Evolutionary conservation across 768 basidiomycete genomes (phyloP).

Genomic region (Thelephora ganbajun): DNA sequence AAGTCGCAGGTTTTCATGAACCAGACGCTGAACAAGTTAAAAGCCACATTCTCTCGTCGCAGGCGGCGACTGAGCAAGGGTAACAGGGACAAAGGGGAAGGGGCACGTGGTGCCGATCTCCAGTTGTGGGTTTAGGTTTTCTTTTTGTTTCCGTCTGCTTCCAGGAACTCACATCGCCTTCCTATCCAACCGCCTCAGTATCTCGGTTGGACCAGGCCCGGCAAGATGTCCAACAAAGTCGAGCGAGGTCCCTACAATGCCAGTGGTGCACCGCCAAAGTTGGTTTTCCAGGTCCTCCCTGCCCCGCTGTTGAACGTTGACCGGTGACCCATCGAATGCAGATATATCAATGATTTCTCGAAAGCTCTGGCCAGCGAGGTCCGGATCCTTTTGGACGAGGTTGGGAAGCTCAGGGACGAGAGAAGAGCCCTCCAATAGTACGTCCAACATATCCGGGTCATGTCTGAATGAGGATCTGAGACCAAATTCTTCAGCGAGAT

Average conservation of each 20-base stretch:
- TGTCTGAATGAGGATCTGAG: neutral
- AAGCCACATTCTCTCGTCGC: no score
- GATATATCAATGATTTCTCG: conserved; percentile 47
- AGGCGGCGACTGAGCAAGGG: no score
- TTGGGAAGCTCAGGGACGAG: conserved; percentile 47
- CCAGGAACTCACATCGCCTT: no score
- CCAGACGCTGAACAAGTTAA: no score
- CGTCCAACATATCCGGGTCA: conserved; percentile 10
- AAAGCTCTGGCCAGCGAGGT: conserved; percentile 49
- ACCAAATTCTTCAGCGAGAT: conserved; percentile 44
- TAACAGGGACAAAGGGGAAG: no score
- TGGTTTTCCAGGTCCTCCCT: neutral
- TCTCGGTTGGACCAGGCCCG: no score
- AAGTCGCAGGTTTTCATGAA: no score
- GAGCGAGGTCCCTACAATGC: conserved; percentile 6
- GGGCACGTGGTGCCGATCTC: no score
- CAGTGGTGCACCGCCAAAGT: conserved; percentile 8
- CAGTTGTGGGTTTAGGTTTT: no score
- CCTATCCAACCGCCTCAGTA: no score
- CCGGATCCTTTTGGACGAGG: conserved; percentile 46
- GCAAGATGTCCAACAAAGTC: conserved; percentile 1
- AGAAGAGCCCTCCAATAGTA: conserved; percentile 43
- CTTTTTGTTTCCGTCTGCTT: no score
- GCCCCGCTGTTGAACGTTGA: neutral
- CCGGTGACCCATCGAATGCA: conserved; percentile 7